These are phyloP conservation scores for Rosellinia necatrix DNA, from an alignment of 2,329 filamentous ascomycete genomes.

Conservation along the genomic window DNA sequence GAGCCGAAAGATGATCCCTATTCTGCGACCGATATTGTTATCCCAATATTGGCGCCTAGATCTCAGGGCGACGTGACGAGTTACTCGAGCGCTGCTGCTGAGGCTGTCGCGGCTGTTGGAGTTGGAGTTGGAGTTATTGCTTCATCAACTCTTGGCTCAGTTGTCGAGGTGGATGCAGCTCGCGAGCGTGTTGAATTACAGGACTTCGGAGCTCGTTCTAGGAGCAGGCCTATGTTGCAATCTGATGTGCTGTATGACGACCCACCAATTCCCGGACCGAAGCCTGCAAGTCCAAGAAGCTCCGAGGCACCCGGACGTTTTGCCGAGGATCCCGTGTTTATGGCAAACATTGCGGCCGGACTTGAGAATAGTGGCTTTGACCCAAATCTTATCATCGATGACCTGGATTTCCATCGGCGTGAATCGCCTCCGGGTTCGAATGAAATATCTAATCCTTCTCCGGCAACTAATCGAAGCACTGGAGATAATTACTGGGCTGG, in stretches of 20 bases:
- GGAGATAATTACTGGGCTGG: conserved; percentile 17
- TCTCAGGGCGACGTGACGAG: conserved; percentile 46
- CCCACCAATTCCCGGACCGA: conserved; percentile 61
- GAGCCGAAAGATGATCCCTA: conserved; percentile 45
- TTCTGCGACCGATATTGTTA: conserved; percentile 38
- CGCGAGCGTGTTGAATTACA: conserved; percentile 29
- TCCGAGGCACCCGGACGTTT: conserved; percentile 68
- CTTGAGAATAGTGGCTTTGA: conserved; percentile 72
- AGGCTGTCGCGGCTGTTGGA: conserved; percentile 52
- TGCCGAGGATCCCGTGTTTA: conserved; percentile 70
- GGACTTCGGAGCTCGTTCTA: conserved; percentile 30
- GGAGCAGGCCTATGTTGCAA: conserved; percentile 41
- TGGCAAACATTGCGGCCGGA: conserved; percentile 70
- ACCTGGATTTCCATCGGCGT: conserved; percentile 65
- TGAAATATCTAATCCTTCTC: conserved; percentile 49
- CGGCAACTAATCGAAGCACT: background rate
- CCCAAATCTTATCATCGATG: conserved; percentile 70
- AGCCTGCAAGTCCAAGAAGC: conserved; percentile 53
- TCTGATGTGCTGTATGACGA: conserved; percentile 48
- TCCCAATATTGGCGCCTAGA: conserved; percentile 36
- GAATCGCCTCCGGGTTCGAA: conserved; percentile 67
- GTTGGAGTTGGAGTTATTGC: conserved; percentile 45
- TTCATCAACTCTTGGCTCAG: conserved; percentile 29
- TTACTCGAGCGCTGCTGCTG: conserved; percentile 58
- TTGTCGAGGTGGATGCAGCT: conserved; percentile 20